Evolutionary conservation across 306 rosid species (phyloP), one percentile per base, ranked within the genome.

Genomic region (Rosa rugosa): DNA sequence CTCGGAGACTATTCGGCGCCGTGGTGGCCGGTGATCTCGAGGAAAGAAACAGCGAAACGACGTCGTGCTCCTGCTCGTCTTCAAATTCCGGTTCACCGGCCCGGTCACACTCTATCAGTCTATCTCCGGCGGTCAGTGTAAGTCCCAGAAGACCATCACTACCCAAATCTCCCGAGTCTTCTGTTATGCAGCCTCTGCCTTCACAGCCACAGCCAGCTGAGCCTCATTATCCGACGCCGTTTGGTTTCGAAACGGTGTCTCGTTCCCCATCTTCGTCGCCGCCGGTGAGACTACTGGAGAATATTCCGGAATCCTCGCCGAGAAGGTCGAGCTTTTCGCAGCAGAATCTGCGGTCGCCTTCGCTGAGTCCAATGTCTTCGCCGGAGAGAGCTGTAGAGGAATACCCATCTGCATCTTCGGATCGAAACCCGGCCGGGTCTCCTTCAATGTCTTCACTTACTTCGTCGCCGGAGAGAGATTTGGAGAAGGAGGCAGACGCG

Each of bases 41-140:
- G 0, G 83, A 72, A 5, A 77, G 90, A 11, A 85, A 87, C 65
- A 82, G 81, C 64, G 88, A 88, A 47, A 53, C 85, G 25, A 76
- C 75, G 75, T 84, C 89, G 17, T 54, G 72, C 56, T 88, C 96
- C 0, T 86, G 77, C 82, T 83, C 98, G 17, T 85, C 93, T 57
- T 84, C 92, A 16, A 54, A 85, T 71, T 89, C 91, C 0, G 86
- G 84, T 38, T 94, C 98, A 10, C 98, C 97, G 63, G 75, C 82
- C 22, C 82, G 81, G 17, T 90, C 98, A 0, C 87, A 85, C 45
- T 91, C 98, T 0, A 86, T 88, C 0, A 85, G 85, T 38, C 82
- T 80, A 51, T 87, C 88, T 12, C 83, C 88, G 5, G 84, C 86
- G 34, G 72, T 72, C 54, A 83, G 82, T 72, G 67, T 65, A 45